Percentiles rank a stretch among this genome's conserved stretches.
These are phyloP conservation scores for Gracilariopsis chorda DNA, from an alignment of 23 red algal genomes.

Conservation along the genomic window DNA sequence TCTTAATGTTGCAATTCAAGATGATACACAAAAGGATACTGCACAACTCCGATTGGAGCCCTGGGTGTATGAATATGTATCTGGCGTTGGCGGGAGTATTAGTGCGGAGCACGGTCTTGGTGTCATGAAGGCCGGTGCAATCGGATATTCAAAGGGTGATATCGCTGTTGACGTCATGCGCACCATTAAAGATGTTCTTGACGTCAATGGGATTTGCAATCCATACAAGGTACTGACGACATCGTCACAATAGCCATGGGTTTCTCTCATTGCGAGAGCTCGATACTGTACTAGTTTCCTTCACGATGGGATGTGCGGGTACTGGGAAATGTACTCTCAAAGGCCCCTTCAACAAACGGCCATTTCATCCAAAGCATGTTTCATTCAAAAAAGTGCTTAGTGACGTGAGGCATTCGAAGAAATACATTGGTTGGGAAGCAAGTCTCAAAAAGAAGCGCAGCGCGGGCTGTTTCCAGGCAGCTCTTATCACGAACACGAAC, in stretches of 20 bases:
- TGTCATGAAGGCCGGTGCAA: conserved; percentile 72
- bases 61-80: conserved; percentile 92
- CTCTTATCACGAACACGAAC: too few relatives aligned
- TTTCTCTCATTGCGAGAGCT: too few relatives aligned
- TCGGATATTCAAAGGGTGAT: conserved; percentile 68
- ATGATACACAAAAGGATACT: not conserved
- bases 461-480: too few relatives aligned
- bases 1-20: conserved; percentile 72
- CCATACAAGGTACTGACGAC: conserved; percentile 89
- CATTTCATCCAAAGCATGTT: too few relatives aligned
- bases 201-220: conserved; percentile 91
- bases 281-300: too few relatives aligned
- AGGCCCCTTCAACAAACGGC: too few relatives aligned
- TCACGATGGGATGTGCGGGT: too few relatives aligned
- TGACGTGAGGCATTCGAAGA: too few relatives aligned
- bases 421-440: too few relatives aligned
- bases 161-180: conserved; percentile 78
- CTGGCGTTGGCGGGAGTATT: conserved; percentile 64
- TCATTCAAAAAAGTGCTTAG: too few relatives aligned
- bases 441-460: too few relatives aligned
- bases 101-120: conserved; percentile 98
- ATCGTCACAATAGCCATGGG: not conserved
- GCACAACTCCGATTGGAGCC: conserved; percentile 66
- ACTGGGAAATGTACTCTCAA: too few relatives aligned
- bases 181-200: conserved; percentile 70